Percentiles rank a stretch among this genome's conserved stretches.
phyloP scores from a whole-genome alignment of 805 yeast genomes.

The Kuraishia molischiana region DNA sequence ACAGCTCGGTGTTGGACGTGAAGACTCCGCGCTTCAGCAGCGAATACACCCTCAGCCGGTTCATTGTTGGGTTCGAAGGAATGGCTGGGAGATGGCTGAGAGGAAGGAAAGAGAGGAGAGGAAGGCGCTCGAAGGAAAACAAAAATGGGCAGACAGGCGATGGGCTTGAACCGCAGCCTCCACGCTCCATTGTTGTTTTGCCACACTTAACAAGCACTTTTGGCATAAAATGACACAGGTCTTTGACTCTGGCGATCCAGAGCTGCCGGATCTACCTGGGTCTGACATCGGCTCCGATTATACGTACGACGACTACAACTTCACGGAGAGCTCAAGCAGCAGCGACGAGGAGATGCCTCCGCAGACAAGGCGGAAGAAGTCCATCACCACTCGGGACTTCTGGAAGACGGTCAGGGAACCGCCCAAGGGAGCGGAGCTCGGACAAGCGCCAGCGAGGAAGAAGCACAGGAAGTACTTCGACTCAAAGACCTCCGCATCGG shows the following conservation, averaged over 20 bases:
- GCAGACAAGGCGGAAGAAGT: neutral
- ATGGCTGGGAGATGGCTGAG: no score
- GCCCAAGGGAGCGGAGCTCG: neutral
- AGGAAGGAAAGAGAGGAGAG: no score
- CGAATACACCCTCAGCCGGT: neutral
- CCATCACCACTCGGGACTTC: neutral
- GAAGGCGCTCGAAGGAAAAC: no score
- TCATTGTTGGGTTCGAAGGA: no score
- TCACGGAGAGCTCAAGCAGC: conserved; percentile 5
- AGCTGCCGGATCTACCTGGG: conserved; percentile 27
- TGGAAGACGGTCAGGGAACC: neutral
- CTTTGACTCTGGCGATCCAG: conserved; percentile 32
- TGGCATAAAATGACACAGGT: conserved; percentile 7
- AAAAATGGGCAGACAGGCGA: no score
- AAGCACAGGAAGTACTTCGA: conserved; percentile 22
- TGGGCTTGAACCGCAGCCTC: no score
- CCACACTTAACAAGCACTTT: no score
- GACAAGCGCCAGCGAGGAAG: neutral
- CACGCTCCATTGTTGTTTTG: no score
- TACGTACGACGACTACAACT: conserved; percentile 19
- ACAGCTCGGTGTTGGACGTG: neutral
- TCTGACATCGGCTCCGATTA: conserved; percentile 18
- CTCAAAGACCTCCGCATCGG: conserved; percentile 23
- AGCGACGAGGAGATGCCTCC: conserved; percentile 3
- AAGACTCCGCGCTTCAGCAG: neutral